A percentile compares a stretch with the other conserved stretches of the same genome.
Evolutionary conservation across 805 yeast genomes (phyloP).

Genomic region (Candida adriatica): DNA sequence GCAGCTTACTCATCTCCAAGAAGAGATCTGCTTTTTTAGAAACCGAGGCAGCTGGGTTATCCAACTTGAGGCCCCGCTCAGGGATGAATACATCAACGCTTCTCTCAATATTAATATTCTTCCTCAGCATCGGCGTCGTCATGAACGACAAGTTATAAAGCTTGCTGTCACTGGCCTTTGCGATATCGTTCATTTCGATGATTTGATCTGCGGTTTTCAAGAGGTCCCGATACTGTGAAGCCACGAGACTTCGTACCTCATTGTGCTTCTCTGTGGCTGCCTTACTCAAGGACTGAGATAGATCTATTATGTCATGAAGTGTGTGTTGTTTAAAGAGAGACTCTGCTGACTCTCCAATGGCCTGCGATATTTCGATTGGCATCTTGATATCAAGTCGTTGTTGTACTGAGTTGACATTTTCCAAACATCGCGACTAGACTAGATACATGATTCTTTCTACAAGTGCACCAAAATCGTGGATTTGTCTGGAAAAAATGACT

Average conservation of each 20-base stretch:
- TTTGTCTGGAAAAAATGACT: too few relatives aligned
- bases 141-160: constrained; percentile 20
- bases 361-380: constrained; percentile 5
- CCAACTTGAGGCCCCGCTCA: background rate
- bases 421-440: too few relatives aligned
- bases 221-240: constrained; percentile 21
- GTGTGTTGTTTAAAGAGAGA: constrained; percentile 4
- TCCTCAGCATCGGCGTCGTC: constrained; percentile 8
- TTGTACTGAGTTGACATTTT: too few relatives aligned
- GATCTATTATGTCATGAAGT: constrained; percentile 9
- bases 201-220: constrained; percentile 22
- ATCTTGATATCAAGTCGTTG: too few relatives aligned
- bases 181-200: constrained; percentile 16
- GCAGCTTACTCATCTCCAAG: constrained; percentile 11
- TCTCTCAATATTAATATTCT: constrained; percentile 13
- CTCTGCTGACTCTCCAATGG: constrained; percentile 2
- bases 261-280: constrained; percentile 10
- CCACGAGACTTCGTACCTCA: constrained; percentile 19
- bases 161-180: constrained; percentile 13
- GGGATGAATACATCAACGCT: constrained; percentile 7
- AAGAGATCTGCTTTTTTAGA: constrained; percentile 9
- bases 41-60: constrained; percentile 2
- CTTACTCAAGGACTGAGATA: constrained; percentile 6
- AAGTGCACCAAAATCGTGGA: too few relatives aligned
- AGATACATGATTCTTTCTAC: too few relatives aligned